Conservation (phyloP, 306 rosid species). For the Prunus padus region DNA sequence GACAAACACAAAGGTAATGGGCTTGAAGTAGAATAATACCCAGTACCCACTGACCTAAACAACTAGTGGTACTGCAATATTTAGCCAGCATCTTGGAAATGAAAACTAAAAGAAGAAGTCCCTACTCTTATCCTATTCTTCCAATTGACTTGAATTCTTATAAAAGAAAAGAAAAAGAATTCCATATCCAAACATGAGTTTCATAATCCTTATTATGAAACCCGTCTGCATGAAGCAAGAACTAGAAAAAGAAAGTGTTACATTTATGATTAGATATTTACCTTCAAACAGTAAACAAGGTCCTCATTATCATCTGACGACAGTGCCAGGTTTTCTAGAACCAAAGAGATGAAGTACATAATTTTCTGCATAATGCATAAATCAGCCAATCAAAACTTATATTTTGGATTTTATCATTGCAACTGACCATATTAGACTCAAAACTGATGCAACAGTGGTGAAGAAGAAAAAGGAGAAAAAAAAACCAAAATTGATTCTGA, state of each 20-base stretch:
- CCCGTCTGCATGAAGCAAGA: neutral
- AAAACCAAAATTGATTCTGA: neutral
- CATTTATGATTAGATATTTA: conserved; percentile 23
- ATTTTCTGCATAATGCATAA: conserved; percentile 67
- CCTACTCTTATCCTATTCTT: neutral
- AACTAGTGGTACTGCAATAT: neutral
- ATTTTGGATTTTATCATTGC: neutral
- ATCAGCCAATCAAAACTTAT: conserved; percentile 35
- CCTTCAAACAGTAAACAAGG: conserved; percentile 88
- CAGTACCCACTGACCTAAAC: neutral
- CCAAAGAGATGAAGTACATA: conserved; percentile 70
- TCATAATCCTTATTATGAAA: neutral
- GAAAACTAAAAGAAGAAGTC: neutral
- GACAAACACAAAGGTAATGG: neutral
- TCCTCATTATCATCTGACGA: conserved; percentile 86
- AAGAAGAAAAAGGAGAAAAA: conserved; percentile 2
- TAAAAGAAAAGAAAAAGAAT: neutral
- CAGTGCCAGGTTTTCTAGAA: conserved; percentile 86
- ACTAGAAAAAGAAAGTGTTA: neutral
- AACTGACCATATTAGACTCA: neutral
- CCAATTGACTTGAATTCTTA: conserved; percentile 1
- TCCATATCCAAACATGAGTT: neutral
- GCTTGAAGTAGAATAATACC: neutral
- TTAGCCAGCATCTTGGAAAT: neutral
- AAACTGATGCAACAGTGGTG: neutral